A percentile compares a stretch with the other conserved stretches of the same genome.
Evolutionary conservation across 192 early-diverging fungal species (phyloP).

Genomic region (Dissophora globulifera): DNA sequence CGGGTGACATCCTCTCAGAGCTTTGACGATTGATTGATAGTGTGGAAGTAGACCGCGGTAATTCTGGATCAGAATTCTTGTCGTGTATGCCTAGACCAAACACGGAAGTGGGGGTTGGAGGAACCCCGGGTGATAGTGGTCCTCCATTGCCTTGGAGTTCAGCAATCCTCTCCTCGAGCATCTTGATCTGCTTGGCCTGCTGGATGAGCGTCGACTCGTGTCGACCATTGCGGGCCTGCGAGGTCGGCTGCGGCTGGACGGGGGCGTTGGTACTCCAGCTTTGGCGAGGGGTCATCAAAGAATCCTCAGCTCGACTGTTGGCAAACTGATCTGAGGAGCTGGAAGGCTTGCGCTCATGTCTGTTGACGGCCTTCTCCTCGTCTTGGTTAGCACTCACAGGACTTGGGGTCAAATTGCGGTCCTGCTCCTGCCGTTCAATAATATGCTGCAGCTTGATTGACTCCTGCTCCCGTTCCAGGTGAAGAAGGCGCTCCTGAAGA

Average conservation of each 20-base stretch:
- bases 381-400: conserved; percentile 11
- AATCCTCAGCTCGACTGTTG: conserved; percentile 21
- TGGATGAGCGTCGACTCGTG: conserved; percentile 51
- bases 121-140: conserved; percentile 15
- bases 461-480: conserved; percentile 40
- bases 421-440: conserved; percentile 33
- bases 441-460: conserved; percentile 38
- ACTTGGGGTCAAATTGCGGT: conserved; percentile 39
- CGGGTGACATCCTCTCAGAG: conserved; percentile 22
- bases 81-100: conserved; percentile 30
- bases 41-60: background rate
- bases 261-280: conserved; percentile 42
- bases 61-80: conserved; percentile 28
- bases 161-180: conserved; percentile 42
- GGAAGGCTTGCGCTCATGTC: conserved; percentile 34
- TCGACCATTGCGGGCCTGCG: conserved; percentile 14
- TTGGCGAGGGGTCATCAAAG: conserved; percentile 42
- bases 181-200: conserved; percentile 50
- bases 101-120: conserved; percentile 5
- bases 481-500: conserved; percentile 35
- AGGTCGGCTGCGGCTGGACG: conserved; percentile 1
- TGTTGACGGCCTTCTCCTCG: background rate
- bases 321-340: conserved; percentile 17
- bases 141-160: conserved; percentile 42
- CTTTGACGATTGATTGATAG: conserved; percentile 6